A percentile compares a stretch with the other conserved stretches of the same genome.
phyloP scores from a whole-genome alignment of 75 land plant species.

The Adiantum capillusveneris region DNA sequence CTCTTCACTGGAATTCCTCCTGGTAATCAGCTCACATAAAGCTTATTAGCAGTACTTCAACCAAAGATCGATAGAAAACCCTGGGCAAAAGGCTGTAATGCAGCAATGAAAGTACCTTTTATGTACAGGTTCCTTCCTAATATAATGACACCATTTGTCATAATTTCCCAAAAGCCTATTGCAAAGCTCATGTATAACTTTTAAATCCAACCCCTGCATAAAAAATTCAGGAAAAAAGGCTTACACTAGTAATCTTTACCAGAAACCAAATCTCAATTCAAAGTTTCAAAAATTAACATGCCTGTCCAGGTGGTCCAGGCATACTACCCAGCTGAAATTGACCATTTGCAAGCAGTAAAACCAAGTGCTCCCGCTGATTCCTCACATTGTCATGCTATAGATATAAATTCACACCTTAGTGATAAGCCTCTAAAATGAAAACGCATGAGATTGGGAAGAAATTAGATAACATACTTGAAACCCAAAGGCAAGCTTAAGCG shows the following conservation, averaged over 20 bases:
- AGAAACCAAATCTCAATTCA: not conserved
- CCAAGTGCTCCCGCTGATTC: conserved; percentile 87
- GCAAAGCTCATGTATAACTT: not conserved
- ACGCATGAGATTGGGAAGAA: not conserved
- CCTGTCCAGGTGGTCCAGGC: conserved; percentile 2
- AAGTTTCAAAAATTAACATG: not conserved
- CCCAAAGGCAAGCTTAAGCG: conserved; percentile 83
- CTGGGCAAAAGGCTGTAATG: not conserved
- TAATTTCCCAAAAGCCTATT: not conserved
- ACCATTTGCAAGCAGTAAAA: conserved; percentile 70
- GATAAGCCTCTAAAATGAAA: no score
- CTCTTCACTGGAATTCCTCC: not conserved
- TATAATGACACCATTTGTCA: not conserved
- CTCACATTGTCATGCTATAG: conserved; percentile 77
- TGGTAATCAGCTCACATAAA: not conserved
- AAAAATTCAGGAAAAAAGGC: no score
- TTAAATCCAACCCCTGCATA: not conserved
- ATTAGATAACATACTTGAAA: conserved; percentile 62
- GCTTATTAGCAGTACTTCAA: not conserved
- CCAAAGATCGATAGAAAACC: not conserved
- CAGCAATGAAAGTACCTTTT: not conserved
- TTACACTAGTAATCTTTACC: no score
- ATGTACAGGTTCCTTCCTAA: not conserved
- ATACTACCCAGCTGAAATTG: conserved; percentile 55
- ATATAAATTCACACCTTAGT: no score